A percentile compares a stretch with the other conserved stretches of the same genome.
phyloP scores from a whole-genome alignment of 441 rosid species.

The Brassica hybrid region DNA sequence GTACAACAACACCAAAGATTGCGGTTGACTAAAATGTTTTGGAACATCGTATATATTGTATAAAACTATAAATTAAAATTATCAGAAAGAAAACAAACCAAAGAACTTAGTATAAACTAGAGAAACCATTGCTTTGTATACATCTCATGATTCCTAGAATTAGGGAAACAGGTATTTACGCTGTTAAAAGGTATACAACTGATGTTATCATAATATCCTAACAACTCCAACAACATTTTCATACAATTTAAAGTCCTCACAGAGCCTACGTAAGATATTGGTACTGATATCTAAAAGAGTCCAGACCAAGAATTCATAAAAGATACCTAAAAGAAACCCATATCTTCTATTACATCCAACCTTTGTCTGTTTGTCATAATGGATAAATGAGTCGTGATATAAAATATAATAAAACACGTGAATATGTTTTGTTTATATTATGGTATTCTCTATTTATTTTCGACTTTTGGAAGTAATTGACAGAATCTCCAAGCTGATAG shows the following conservation, averaged over 20 bases:
- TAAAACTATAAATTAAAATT: background rate
- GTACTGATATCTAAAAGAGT: background rate
- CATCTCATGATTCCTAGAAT: background rate
- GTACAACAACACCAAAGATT: background rate
- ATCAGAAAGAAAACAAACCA: background rate
- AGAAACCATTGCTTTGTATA: background rate
- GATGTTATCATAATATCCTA: conserved; percentile 7
- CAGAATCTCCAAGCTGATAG: conserved; percentile 1
- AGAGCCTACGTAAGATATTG: background rate
- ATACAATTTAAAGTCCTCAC: conserved; percentile 5
- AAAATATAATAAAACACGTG: background rate
- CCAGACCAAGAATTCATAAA: background rate
- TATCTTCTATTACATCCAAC: background rate
- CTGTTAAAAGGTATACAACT: background rate
- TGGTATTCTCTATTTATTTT: background rate
- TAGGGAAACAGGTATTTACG: background rate
- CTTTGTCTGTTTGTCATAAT: conserved; percentile 2
- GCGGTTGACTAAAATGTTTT: background rate
- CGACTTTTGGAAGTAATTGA: conserved; percentile 12
- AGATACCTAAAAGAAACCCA: background rate
- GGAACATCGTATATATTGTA: background rate
- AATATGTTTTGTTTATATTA: background rate
- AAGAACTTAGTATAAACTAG: background rate
- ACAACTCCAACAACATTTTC: conserved; percentile 10
- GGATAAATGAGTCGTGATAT: background rate